phyloP scores from a whole-genome alignment of 1,284 basidiomycete genomes.

The Boletellus deceptivus region DNA sequence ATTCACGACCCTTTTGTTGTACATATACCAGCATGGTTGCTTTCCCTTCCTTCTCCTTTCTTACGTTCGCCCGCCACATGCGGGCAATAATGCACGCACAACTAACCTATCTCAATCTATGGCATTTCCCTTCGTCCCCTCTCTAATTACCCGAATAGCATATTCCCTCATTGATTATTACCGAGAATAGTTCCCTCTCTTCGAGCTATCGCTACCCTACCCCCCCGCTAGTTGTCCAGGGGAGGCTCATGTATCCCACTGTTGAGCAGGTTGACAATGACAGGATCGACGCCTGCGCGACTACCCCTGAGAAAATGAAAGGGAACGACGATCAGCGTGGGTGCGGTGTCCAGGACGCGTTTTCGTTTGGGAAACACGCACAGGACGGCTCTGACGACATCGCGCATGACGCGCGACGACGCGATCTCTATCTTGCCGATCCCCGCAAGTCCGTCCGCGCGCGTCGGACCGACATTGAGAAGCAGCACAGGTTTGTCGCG shows the following conservation, averaged over 20 bases:
- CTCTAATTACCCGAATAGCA: constrained; percentile 15
- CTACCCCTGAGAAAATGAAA: constrained; percentile 19
- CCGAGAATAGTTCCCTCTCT: too few relatives aligned
- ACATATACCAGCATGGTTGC: constrained; percentile 22
- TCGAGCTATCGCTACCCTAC: background rate
- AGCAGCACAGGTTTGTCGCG: constrained; percentile 75
- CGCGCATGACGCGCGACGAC: constrained; percentile 66
- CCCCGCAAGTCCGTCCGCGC: constrained; percentile 72
- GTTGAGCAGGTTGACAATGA: constrained; percentile 20
- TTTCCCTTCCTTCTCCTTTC: background rate
- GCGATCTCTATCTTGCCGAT: constrained; percentile 77
- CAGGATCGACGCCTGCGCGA: constrained; percentile 19
- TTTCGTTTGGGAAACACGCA: constrained; percentile 34
- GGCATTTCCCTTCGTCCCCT: constrained; percentile 12
- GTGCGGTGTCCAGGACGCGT: too few relatives aligned
- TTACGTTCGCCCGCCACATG: constrained; percentile 22
- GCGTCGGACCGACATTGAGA: constrained; percentile 83
- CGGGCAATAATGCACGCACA: constrained; percentile 21
- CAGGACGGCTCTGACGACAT: constrained; percentile 57
- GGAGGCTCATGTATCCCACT: constrained; percentile 33
- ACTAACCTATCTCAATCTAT: constrained; percentile 25
- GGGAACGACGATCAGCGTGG: background rate
- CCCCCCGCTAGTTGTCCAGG: constrained; percentile 9
- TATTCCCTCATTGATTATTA: background rate
- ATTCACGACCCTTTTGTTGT: constrained; percentile 19